A percentile compares a stretch with the other conserved stretches of the same genome.
Evolutionary conservation across 768 basidiomycete genomes (phyloP).

Genomic region (Pisolithus tinctorius): DNA sequence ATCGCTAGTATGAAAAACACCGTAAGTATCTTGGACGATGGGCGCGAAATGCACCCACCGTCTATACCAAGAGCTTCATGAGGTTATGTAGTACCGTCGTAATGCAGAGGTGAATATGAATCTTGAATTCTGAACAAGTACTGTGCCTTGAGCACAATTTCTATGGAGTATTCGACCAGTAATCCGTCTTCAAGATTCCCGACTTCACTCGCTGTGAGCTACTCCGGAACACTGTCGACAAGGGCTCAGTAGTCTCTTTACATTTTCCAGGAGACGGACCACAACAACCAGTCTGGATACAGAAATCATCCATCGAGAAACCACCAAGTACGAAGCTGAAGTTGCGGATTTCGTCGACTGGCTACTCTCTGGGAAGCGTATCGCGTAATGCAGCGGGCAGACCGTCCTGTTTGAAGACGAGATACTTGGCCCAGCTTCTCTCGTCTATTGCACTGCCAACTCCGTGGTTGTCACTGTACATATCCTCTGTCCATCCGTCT

Average conservation of each 20-base stretch:
- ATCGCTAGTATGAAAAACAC: too few relatives aligned
- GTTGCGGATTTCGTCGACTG: constrained; percentile 32
- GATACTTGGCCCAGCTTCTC: constrained; percentile 12
- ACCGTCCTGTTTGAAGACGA: constrained; percentile 7
- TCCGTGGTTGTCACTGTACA: constrained; percentile 48
- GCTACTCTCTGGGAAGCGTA: constrained; percentile 15
- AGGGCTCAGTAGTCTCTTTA: constrained; percentile 15
- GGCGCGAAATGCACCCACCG: too few relatives aligned
- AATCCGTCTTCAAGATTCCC: constrained; percentile 41
- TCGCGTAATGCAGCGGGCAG: neutral
- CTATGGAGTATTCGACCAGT: constrained; percentile 50
- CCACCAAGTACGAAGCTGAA: constrained; percentile 23
- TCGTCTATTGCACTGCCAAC: constrained; percentile 36
- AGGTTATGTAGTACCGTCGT: too few relatives aligned
- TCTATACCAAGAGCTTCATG: too few relatives aligned
- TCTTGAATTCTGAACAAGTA: neutral
- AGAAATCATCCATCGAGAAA: constrained; percentile 46
- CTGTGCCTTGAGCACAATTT: constrained; percentile 35
- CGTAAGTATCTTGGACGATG: too few relatives aligned
- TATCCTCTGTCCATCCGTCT: constrained; percentile 50
- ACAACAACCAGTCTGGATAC: constrained; percentile 54
- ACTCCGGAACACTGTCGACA: constrained; percentile 10
- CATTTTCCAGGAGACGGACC: constrained; percentile 14
- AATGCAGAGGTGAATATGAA: too few relatives aligned
- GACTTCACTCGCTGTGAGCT: constrained; percentile 35